Conservation (phyloP, 1,284 basidiomycete genomes). For the Phylloporus sp. region DNA sequence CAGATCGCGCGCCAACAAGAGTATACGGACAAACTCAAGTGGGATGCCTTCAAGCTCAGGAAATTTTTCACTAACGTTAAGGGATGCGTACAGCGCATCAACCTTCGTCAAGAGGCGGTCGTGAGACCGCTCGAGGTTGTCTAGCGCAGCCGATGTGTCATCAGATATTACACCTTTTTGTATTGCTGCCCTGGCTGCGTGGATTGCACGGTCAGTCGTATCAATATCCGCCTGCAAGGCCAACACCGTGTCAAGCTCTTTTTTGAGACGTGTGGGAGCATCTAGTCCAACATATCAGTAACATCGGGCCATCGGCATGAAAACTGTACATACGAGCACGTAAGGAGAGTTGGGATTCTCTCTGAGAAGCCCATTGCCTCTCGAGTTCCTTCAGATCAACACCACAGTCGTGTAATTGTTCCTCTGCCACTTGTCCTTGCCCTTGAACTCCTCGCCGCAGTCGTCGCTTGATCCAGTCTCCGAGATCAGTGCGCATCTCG, state of each 20-base stretch:
- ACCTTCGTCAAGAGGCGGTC: constrained; percentile 11
- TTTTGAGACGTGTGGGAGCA: constrained; percentile 38
- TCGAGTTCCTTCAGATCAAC: too few relatives aligned
- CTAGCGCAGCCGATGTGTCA: constrained; percentile 5
- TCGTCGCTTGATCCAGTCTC: too few relatives aligned
- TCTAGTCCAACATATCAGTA: constrained; percentile 36
- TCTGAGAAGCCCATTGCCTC: too few relatives aligned
- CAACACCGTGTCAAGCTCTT: constrained; percentile 41
- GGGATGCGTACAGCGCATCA: constrained; percentile 34
- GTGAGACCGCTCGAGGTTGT: constrained; percentile 24
- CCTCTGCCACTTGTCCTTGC: too few relatives aligned
- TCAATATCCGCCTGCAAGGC: constrained; percentile 39
- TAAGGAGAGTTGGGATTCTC: too few relatives aligned
- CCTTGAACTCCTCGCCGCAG: too few relatives aligned
- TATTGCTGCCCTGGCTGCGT: too few relatives aligned
- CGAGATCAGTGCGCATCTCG: too few relatives aligned
- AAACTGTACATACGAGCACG: too few relatives aligned
- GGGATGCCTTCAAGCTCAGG: constrained; percentile 36
- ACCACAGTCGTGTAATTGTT: too few relatives aligned
- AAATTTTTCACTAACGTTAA: constrained; percentile 41
- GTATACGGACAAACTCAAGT: constrained; percentile 37
- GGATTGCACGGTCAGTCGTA: too few relatives aligned
- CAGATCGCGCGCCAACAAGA: constrained; percentile 39
- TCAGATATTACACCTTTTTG: background rate
- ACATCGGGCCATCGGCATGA: too few relatives aligned